These are phyloP conservation scores for Anisodus tanguticus DNA, from an alignment of 257 asterid species.

Conservation along the genomic window DNA sequence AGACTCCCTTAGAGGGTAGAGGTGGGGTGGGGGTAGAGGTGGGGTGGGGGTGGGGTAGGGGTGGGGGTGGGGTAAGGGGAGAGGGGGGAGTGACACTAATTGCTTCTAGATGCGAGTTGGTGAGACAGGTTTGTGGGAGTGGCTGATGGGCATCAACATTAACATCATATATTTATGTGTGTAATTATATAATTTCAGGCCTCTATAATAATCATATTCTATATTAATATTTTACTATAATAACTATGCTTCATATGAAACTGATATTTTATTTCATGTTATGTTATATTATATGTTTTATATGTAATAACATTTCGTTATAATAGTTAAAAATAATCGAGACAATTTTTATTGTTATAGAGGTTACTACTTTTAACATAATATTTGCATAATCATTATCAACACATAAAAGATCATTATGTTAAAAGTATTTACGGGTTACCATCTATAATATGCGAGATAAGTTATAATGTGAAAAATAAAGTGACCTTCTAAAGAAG, in stretches of 20 bases:
- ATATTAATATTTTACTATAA: too few relatives aligned
- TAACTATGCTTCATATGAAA: too few relatives aligned
- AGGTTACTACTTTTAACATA: too few relatives aligned
- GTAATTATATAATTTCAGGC: not conserved
- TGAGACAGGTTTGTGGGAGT: slow-evolving; percentile 69
- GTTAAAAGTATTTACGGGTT: not conserved
- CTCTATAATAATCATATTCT: too few relatives aligned
- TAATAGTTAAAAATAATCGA: too few relatives aligned
- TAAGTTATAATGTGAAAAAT: not conserved
- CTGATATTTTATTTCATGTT: too few relatives aligned
- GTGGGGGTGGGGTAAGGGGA: not conserved
- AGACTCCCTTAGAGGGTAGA: not conserved
- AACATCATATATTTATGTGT: not conserved
- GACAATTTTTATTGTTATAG: too few relatives aligned
- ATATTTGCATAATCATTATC: too few relatives aligned
- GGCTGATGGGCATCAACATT: slow-evolving; percentile 48
- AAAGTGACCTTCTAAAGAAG: not conserved
- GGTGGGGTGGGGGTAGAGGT: not conserved
- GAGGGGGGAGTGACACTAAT: slow-evolving; percentile 32
- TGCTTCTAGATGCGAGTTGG: slow-evolving; percentile 98
- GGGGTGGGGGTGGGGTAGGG: not conserved
- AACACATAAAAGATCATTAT: not conserved
- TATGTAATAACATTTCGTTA: too few relatives aligned
- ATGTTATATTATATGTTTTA: too few relatives aligned
- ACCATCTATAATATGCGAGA: not conserved